Evolutionary conservation across 208 protist species (phyloP).

Genomic region (Leishmania aethiopica): DNA sequence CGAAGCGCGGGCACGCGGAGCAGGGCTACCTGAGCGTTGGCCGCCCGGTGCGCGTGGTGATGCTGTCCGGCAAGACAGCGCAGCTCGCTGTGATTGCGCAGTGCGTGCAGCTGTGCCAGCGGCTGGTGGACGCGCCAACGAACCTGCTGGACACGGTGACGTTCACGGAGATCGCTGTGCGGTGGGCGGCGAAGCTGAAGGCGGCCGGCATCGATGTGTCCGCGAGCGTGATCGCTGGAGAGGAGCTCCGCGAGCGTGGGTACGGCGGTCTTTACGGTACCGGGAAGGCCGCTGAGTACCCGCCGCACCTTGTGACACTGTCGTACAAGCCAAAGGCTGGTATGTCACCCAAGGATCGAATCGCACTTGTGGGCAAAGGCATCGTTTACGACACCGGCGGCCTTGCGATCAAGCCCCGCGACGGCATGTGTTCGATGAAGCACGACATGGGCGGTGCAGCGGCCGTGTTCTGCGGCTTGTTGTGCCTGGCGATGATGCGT

Average conservation of each 20-base stretch:
- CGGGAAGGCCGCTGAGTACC: constrained; percentile 87
- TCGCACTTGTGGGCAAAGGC: constrained; percentile 91
- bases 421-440: constrained; percentile 91
- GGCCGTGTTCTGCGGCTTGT: constrained; percentile 81
- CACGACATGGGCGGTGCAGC: constrained; percentile 92
- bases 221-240: constrained; percentile 62
- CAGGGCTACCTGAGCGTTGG: constrained; percentile 45
- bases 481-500: constrained; percentile 52
- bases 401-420: constrained; percentile 78
- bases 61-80: constrained; percentile 32
- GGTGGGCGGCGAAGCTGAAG: constrained; percentile 45
- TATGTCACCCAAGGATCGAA: constrained; percentile 55
- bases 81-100: constrained; percentile 34
- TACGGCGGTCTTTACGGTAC: constrained; percentile 85
- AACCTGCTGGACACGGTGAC: constrained; percentile 86
- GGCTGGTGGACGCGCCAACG: constrained; percentile 84
- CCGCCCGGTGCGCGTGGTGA: constrained; percentile 43
- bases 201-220: constrained; percentile 33
- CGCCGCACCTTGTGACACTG: constrained; percentile 79
- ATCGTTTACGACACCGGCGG: constrained; percentile 94
- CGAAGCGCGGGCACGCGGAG: constrained; percentile 57
- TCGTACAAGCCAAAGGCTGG: constrained; percentile 64
- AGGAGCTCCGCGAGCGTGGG: constrained; percentile 82
- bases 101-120: constrained; percentile 77
- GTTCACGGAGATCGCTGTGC: constrained; percentile 75